Evolutionary conservation across 352 stramenopile species (phyloP), one percentile per base, ranked within the genome.

Genomic region (Globisporangium abappressorium): DNA sequence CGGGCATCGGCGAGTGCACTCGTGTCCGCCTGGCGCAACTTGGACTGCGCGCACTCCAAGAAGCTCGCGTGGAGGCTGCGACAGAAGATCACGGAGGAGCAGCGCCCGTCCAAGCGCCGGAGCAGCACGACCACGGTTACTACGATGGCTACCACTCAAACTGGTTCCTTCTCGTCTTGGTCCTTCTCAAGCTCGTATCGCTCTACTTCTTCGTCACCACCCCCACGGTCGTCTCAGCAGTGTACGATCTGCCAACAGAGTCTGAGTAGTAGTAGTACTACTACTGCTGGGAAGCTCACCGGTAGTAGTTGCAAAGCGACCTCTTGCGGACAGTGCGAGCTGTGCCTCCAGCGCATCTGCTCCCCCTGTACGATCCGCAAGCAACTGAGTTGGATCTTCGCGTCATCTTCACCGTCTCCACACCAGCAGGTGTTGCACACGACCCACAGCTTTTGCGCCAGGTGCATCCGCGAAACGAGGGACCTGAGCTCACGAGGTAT

Each of bases 1-100:
- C 82, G 82, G 33, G 83, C 79, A 14, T 70, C 67, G 1, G 64
- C 64, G 5, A 57, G 49, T 33, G 28, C 28, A 14, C n/a, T 69
- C 41, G 36, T 64, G 7, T 55, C 64, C 2, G 41, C 33, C 24
- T 58, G 64, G 41, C 20, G 34, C 30, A 51, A 51, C 15, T 38
- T 64, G 33, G 49, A 56, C n/a, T 56, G 49, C n/a, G 49, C n/a
- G 24, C 5, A 34, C 5, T 30, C 22, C 51, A 30, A 57, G 24
- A 57, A 57, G 24, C 51, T 57, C 22, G 51, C 22, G 24, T 34
- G 51, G 24, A 47, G 38, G 4, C 38, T 47, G 38, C 14, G 38
- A 6, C 14, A 47, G 38, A 47, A 14, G 15, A 20, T 20, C 15
- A 47, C 8, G 12, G 38, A 47, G 15, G 14, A 47, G 38, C 14